Evolutionary conservation across 2,329 filamentous ascomycete species (phyloP).

Genomic region (Claviceps maximensis): DNA sequence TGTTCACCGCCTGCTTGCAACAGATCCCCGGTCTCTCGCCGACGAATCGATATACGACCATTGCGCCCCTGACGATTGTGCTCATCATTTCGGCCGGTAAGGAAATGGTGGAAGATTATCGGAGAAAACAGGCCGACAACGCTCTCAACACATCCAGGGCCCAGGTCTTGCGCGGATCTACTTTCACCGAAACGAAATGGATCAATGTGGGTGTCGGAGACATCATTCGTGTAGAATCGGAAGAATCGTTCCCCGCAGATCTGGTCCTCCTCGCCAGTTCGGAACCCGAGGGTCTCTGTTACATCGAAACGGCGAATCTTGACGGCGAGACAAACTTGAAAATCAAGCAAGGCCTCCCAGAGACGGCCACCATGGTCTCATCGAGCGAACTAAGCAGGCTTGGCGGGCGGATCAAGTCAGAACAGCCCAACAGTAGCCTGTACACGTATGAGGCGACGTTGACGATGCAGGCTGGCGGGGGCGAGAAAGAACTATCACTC

Average conservation of each 20-base stretch:
- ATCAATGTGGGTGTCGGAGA: constrained; percentile 88
- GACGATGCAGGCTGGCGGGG: constrained; percentile 78
- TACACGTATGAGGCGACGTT: constrained; percentile 97
- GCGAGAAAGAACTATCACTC: constrained; percentile 82
- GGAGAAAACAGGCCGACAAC: constrained; percentile 75
- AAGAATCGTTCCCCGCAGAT: constrained; percentile 90
- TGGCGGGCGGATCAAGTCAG: constrained; percentile 76
- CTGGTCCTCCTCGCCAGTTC: constrained; percentile 85
- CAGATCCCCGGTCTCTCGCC: constrained; percentile 92
- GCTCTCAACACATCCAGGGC: constrained; percentile 80
- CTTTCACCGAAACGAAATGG: constrained; percentile 82
- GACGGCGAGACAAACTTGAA: constrained; percentile 98
- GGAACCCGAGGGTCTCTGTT: constrained; percentile 93
- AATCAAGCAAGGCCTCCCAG: constrained; percentile 93
- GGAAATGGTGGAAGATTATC: constrained; percentile 86
- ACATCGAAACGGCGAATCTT: constrained; percentile 95
- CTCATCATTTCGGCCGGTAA: constrained; percentile 91
- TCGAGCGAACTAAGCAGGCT: constrained; percentile 74
- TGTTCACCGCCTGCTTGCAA: constrained; percentile 88
- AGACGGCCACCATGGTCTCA: constrained; percentile 80
- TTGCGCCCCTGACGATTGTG: constrained; percentile 83
- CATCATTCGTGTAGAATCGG: constrained; percentile 83
- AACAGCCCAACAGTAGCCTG: constrained; percentile 95
- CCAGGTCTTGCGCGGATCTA: constrained; percentile 67
- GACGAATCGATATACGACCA: constrained; percentile 91